Evolutionary conservation across 139 green algal species (phyloP).

Genomic region (Chlamydomonas asymmetrica): DNA sequence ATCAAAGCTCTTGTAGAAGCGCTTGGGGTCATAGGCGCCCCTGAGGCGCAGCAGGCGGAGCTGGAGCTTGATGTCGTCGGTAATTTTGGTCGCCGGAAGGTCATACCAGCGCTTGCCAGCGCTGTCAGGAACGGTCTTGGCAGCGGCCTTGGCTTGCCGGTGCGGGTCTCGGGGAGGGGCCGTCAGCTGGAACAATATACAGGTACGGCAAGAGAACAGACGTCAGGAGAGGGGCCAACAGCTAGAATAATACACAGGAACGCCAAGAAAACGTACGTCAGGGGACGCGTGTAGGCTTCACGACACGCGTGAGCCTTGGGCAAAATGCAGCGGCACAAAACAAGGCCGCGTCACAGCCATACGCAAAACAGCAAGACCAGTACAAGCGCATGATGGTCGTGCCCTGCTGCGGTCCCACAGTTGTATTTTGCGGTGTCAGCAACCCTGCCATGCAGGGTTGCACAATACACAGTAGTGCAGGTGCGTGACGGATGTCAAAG

Average conservation of each 20-base stretch:
- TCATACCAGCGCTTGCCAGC: constrained; percentile 30
- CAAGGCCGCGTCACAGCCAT: no score
- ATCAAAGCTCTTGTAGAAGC: constrained; percentile 83
- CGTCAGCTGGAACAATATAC: constrained; percentile 18
- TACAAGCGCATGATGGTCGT: background rate
- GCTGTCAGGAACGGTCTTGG: background rate
- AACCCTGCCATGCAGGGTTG: background rate
- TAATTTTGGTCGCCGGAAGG: constrained; percentile 20
- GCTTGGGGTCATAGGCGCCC: constrained; percentile 83
- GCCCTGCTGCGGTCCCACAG: background rate
- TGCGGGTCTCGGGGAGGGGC: constrained; percentile 31
- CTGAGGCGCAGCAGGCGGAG: constrained; percentile 78
- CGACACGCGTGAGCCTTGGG: no score
- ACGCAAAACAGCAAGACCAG: no score
- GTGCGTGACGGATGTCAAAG: background rate
- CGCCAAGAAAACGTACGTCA: background rate
- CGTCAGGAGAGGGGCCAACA: background rate
- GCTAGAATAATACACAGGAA: background rate
- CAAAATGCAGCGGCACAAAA: no score
- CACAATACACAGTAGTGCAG: background rate
- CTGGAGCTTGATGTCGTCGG: constrained; percentile 71
- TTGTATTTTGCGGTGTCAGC: background rate
- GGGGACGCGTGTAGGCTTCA: background rate
- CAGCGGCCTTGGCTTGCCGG: constrained; percentile 15
- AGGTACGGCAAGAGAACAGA: background rate